phyloP scores from a whole-genome alignment of 495 filamentous ascomycete genomes.

The Daldinia bambusicola region DNA sequence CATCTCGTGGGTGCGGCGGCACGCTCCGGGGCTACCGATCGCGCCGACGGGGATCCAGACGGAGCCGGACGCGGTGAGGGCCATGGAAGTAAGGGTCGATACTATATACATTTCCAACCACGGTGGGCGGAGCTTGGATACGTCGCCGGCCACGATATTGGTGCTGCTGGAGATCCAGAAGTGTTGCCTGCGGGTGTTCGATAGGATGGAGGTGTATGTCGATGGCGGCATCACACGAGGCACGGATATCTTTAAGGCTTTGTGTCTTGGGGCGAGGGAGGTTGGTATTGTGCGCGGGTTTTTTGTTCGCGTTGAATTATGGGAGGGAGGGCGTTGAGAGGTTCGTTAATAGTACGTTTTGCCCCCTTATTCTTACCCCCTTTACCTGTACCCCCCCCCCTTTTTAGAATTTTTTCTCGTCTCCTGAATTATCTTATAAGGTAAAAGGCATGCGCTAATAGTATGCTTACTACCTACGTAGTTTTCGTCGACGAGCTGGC shows the following conservation, averaged over 20 bases:
- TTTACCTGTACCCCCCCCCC: not conserved
- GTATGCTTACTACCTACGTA: conserved; percentile 40
- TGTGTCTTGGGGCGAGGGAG: conserved; percentile 72
- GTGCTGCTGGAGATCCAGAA: conserved; percentile 72
- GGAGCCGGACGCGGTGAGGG: conserved; percentile 67
- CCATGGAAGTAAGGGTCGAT: conserved; percentile 64
- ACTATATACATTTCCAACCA: conserved; percentile 75
- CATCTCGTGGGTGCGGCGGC: conserved; percentile 63
- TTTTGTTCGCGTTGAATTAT: conserved; percentile 71
- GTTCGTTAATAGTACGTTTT: conserved; percentile 63
- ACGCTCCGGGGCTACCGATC: conserved; percentile 59
- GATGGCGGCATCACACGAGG: conserved; percentile 74
- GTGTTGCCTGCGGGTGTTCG: conserved; percentile 68
- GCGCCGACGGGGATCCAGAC: conserved; percentile 75
- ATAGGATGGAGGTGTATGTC: conserved; percentile 69
- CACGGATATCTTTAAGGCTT: conserved; percentile 74
- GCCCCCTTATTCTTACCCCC: not conserved
- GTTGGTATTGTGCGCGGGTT: conserved; percentile 73
- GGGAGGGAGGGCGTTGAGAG: conserved; percentile 80
- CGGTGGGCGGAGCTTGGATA: conserved; percentile 75
- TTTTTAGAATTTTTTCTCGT: not conserved
- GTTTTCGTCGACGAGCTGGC: conserved; percentile 82
- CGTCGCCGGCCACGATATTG: conserved; percentile 67
- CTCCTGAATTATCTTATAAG: not conserved
- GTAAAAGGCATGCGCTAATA: not conserved